Conservation (phyloP, 176 grass and related monocot species). For the Rhynchospora breviuscula region DNA sequence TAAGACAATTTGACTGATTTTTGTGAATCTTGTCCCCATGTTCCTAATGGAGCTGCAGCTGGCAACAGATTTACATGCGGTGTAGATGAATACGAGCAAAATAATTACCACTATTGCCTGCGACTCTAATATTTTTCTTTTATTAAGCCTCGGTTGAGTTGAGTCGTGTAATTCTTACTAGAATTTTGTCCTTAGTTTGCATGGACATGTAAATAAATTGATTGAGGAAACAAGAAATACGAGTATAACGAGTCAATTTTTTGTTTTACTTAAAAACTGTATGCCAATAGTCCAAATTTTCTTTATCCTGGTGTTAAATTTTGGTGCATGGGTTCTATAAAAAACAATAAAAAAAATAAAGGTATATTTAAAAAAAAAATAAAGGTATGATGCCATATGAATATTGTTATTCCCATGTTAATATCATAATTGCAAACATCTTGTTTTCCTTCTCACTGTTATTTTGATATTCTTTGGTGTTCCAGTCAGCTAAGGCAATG, state of each 20-base stretch:
- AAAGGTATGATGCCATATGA: not conserved
- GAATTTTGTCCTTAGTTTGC: not conserved
- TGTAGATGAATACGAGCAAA: not conserved
- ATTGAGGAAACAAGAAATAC: not conserved
- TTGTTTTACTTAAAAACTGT: not conserved
- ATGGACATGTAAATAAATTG: not conserved
- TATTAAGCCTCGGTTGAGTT: no score
- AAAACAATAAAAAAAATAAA: no score
- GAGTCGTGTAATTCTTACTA: not conserved
- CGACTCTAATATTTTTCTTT: not conserved
- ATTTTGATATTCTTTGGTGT: conserved; percentile 34
- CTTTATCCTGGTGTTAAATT: no score
- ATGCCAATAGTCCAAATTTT: not conserved
- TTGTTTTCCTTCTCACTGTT: conserved; percentile 6
- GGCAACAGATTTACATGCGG: not conserved
- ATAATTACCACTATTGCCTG: not conserved
- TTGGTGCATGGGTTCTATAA: no score
- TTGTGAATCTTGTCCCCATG: no score
- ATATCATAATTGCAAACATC: not conserved
- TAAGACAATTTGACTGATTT: no score
- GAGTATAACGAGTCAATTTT: not conserved
- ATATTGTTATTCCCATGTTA: not conserved
- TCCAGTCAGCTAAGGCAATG: conserved; percentile 88
- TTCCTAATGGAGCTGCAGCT: no score
- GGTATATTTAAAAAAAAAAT: no score